Base-by-base conservation (phyloP, 1,284 basidiomycete genomes). In the Waitea zeae region DNA sequence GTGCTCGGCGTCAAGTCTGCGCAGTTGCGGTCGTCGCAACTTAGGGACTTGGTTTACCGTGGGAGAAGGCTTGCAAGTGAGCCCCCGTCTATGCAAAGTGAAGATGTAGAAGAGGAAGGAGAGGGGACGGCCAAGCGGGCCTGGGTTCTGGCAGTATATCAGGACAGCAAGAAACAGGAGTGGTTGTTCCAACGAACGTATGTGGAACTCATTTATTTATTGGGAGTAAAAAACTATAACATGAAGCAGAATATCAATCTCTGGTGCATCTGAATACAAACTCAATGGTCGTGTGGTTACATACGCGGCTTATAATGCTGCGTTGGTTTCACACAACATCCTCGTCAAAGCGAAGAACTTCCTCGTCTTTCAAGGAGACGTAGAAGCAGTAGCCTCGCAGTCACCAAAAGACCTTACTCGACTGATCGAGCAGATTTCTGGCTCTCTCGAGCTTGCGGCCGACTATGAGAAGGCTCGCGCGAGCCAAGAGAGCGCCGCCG, bases 331-430 rank as follows among this genome's bases (percentile, higher is more conserved):
- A 17, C 88, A 93, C 55, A 96, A 97, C 50, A 88, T 99, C 48
- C 82, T 98, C 37, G 92, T 98, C 50, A 96, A 96, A 58, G 95
- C 95, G 14, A 96, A 96, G 61, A 98, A 98, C 62, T 98, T 98
- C 50, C 77, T 98, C 36, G 95, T 98, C n/a, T 99, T 99, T 59
- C 90, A 96, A 54, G 95, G 95, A 37, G 95, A 98, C 51, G 95
- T 99, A 26, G 95, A 98, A 57, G 87, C 89, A 2, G 87, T 99
- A 31, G 95, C 95, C 0, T 88, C 87, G 5, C 95, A 99, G 49
- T 90, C 87, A 1, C 73, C 92, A 6, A 80, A 79, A 44, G 89
- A 95, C 44, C 71, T 99, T 15, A 74, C 90, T 1, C 70, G 73
- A 24, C 73, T 98, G 30, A 83, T 99, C 34, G 95, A 99, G 46